These are phyloP conservation scores for Dothistroma septosporum DNA, from an alignment of 2,329 filamentous ascomycete genomes.

Conservation along the genomic window DNA sequence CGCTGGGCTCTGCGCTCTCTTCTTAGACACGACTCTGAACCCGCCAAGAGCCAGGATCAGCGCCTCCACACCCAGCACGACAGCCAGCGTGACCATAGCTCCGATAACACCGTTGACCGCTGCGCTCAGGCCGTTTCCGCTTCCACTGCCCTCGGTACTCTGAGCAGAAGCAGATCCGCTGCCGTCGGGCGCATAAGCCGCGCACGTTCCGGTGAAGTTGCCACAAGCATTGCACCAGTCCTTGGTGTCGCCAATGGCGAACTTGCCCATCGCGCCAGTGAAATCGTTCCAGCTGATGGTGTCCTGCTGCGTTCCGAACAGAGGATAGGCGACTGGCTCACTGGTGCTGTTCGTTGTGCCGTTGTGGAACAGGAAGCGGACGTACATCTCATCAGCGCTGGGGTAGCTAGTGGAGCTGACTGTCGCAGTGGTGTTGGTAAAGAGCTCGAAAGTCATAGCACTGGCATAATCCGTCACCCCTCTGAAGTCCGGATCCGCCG, in stretches of 20 bases:
- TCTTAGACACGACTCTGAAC: constrained; percentile 57
- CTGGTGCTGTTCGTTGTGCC: constrained; percentile 49
- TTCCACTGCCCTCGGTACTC: constrained; percentile 25
- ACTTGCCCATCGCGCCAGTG: constrained; percentile 56
- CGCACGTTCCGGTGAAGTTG: constrained; percentile 65
- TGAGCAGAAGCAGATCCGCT: constrained; percentile 6
- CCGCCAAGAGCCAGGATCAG: constrained; percentile 54
- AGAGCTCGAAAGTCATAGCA: constrained; percentile 72
- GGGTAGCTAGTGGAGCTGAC: constrained; percentile 41
- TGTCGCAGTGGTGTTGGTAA: constrained; percentile 47
- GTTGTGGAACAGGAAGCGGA: constrained; percentile 62
- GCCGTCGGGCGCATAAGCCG: constrained; percentile 38
- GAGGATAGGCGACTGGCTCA: constrained; percentile 53
- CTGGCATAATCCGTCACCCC: constrained; percentile 81
- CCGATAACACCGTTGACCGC: constrained; percentile 78
- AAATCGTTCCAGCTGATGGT: constrained; percentile 68
- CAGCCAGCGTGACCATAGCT: constrained; percentile 63
- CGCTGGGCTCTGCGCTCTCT: constrained; percentile 30
- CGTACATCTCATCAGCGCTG: constrained; percentile 47
- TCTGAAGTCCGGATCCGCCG: constrained; percentile 59
- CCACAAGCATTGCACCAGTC: constrained; percentile 75
- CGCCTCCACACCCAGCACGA: constrained; percentile 56
- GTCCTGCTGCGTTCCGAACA: constrained; percentile 55
- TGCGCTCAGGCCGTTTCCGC: constrained; percentile 54
- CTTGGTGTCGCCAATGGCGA: constrained; percentile 61